A percentile compares a stretch with the other conserved stretches of the same genome.
Conservation (phyloP, 2,329 filamentous ascomycete species). For the Akanthomyces uredinophilus region DNA sequence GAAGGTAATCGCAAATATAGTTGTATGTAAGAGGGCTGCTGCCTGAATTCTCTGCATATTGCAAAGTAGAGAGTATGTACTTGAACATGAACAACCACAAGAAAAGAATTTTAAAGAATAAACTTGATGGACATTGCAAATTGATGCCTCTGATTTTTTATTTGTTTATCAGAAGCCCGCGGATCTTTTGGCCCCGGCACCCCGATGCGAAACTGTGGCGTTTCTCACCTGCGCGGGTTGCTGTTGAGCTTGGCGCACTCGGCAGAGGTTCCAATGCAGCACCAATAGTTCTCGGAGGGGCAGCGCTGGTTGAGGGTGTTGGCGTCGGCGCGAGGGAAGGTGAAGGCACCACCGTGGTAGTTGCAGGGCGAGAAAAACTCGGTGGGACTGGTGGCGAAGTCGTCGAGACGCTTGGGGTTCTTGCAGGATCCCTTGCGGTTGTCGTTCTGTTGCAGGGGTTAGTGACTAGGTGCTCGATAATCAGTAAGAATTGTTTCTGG, state of each 20-base stretch:
- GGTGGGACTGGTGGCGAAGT: not conserved
- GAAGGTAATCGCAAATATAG: too few species aligned
- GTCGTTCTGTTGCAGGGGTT: not conserved
- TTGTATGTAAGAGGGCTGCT: too few species aligned
- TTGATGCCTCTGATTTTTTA: too few species aligned
- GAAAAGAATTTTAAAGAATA: too few species aligned
- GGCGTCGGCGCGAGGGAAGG: not conserved
- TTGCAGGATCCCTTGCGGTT: not conserved
- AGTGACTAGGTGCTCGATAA: not conserved
- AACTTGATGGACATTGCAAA: too few species aligned
- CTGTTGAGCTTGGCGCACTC: not conserved
- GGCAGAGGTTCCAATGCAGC: not conserved
- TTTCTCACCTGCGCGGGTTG: not conserved
- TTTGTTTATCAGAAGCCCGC: too few species aligned
- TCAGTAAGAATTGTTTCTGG: not conserved
- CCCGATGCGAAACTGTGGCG: not conserved
- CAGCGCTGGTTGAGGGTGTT: conserved; percentile 4
- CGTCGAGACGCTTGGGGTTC: not conserved
- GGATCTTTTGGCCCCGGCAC: too few species aligned
- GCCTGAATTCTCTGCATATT: too few species aligned
- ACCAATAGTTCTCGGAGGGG: conserved; percentile 4
- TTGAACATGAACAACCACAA: too few species aligned
- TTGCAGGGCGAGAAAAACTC: conserved; percentile 4
- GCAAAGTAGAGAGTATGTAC: too few species aligned
- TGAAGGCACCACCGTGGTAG: conserved; percentile 3